These are phyloP conservation scores for Plasmodium gaboni DNA, from an alignment of 169 alveolate species.

Conservation along the genomic window DNA sequence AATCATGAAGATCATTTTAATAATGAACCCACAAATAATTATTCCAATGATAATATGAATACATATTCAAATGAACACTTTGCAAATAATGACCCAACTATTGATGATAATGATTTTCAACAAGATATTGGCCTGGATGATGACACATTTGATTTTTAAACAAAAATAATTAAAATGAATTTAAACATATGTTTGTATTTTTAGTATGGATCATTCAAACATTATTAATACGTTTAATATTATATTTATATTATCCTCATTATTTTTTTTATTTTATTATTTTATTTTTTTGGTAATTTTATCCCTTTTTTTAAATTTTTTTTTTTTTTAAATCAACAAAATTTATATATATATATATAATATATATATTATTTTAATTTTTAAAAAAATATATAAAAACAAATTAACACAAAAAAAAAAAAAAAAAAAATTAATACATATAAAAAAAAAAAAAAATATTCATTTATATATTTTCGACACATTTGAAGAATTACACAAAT, in stretches of 20 bases:
- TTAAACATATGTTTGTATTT: no score
- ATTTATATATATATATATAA: no score
- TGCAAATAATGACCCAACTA: slow-evolving; percentile 51
- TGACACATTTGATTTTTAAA: slow-evolving; percentile 65
- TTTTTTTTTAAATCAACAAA: no score
- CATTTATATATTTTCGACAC: background rate
- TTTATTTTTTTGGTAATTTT: no score
- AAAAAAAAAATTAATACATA: background rate
- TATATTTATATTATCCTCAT: no score
- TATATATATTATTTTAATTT: no score
- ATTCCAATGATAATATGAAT: slow-evolving; percentile 15
- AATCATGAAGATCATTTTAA: slow-evolving; percentile 22
- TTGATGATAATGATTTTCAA: slow-evolving; percentile 64
- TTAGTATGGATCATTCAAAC: no score
- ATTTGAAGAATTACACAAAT: background rate
- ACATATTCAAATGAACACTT: slow-evolving; percentile 50
- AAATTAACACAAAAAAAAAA: background rate
- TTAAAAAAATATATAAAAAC: no score
- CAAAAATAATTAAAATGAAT: background rate
- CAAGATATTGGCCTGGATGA: slow-evolving; percentile 73
- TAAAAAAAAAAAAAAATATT: background rate
- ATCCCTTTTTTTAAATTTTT: no score
- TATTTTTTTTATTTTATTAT: no score
- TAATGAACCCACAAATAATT: slow-evolving; percentile 23
- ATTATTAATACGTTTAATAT: no score